Evolutionary conservation across 2,329 filamentous ascomycete genomes (phyloP).

Genomic region (Cylindrodendrum hubeiense): DNA sequence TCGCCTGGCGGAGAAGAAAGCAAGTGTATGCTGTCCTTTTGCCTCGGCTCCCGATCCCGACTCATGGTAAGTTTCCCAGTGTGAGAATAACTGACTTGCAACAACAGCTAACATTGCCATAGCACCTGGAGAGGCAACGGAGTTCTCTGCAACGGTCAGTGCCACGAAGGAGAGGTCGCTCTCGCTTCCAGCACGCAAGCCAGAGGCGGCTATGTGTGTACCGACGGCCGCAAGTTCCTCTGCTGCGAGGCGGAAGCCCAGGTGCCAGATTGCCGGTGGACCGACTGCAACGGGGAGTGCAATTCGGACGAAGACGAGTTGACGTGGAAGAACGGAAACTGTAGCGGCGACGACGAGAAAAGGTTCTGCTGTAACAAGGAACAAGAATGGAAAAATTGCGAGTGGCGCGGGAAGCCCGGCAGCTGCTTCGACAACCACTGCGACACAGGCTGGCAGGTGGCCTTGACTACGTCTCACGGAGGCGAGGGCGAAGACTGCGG

Average conservation of each 20-base stretch:
- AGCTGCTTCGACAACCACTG: constrained; percentile 51
- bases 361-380: constrained; percentile 46
- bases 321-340: constrained; percentile 23
- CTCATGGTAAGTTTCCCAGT: constrained; percentile 35
- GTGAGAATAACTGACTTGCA: neutral
- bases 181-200: constrained; percentile 45
- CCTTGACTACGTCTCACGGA: constrained; percentile 42
- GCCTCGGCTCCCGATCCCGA: constrained; percentile 44
- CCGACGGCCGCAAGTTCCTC: constrained; percentile 45
- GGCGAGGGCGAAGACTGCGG: constrained; percentile 38
- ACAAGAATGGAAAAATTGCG: constrained; percentile 47
- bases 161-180: constrained; percentile 48
- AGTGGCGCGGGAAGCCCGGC: constrained; percentile 51
- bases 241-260: constrained; percentile 43
- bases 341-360: constrained; percentile 30
- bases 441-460: constrained; percentile 33
- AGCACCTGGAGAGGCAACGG: constrained; percentile 45
- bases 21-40: constrained; percentile 49
- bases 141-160: constrained; percentile 48
- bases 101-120: neutral
- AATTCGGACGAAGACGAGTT: constrained; percentile 11
- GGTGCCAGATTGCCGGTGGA: constrained; percentile 5
- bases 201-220: constrained; percentile 44
- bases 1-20: constrained; percentile 25
- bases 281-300: constrained; percentile 10